Conservation (phyloP, 2,329 filamentous ascomycete species). For the Plectosphaerella sp. region DNA sequence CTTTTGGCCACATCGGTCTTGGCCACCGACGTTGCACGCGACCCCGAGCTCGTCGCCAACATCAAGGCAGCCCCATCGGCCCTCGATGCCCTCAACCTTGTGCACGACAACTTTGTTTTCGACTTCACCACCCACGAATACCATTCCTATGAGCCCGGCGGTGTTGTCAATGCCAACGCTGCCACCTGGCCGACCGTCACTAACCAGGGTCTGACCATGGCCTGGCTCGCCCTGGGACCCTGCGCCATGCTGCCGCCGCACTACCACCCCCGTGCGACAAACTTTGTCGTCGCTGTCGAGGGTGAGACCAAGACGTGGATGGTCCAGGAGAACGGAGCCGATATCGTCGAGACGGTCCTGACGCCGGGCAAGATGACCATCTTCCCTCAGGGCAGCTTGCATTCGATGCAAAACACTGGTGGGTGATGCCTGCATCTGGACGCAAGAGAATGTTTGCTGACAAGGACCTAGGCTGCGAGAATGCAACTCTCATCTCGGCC, state of each 20-base stretch:
- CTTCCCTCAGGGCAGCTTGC: conserved; percentile 41
- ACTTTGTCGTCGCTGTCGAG: conserved; percentile 40
- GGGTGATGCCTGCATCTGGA: conserved; percentile 9
- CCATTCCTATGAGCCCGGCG: conserved; percentile 38
- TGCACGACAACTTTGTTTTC: conserved; percentile 38
- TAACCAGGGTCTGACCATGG: conserved; percentile 41
- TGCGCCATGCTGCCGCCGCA: conserved; percentile 51
- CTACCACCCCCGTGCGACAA: conserved; percentile 43
- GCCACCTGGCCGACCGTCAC: conserved; percentile 44
- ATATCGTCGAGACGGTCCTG: conserved; percentile 32
- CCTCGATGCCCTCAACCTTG: not conserved
- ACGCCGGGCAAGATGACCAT: conserved; percentile 43
- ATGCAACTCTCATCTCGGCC: conserved; percentile 43
- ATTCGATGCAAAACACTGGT: conserved; percentile 47
- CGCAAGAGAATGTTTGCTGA: not conserved
- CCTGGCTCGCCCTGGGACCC: conserved; percentile 40
- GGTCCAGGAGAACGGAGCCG: conserved; percentile 45
- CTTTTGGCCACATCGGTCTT: not conserved
- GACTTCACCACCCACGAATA: conserved; percentile 38
- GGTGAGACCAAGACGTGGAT: conserved; percentile 48
- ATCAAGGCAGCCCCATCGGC: not conserved
- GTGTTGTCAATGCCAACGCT: conserved; percentile 46
- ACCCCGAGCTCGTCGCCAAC: not conserved
- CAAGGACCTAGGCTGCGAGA: conserved; percentile 33
- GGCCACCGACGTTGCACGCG: not conserved